Evolutionary conservation across 2,329 filamentous ascomycete genomes (phyloP).

Genomic region (Colletotrichum acutatum): DNA sequence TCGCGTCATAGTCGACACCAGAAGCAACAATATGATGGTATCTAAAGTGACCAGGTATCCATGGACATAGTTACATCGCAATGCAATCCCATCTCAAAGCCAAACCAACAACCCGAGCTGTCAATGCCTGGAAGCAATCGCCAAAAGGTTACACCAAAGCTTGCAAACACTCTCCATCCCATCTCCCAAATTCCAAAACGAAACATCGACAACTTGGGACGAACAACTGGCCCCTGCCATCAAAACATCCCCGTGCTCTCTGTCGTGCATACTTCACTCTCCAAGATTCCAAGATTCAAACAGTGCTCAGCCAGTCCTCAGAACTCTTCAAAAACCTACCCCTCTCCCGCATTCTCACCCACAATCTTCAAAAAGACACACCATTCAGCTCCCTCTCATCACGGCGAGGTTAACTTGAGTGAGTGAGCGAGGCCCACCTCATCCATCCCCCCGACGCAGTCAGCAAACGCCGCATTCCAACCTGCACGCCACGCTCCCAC

Average conservation of each 20-base stretch:
- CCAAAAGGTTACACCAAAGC: not conserved
- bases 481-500: not conserved
- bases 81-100: not conserved
- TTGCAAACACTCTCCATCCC: not conserved
- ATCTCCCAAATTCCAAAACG: not conserved
- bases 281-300: not conserved
- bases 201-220: not conserved
- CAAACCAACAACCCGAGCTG: no score
- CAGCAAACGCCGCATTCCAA: not conserved
- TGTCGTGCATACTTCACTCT: not conserved
- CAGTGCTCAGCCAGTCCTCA: not conserved
- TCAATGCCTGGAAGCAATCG: not conserved
- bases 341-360: not conserved
- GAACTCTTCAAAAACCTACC: not conserved
- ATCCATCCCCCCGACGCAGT: not conserved
- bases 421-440: no score
- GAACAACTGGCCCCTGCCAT: not conserved
- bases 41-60: no score
- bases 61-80: not conserved
- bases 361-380: not conserved
- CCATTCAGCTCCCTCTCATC: not conserved
- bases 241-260: not conserved
- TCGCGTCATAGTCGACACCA: no score
- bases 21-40: not conserved
- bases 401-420: no score